A percentile compares a stretch with the other conserved stretches of the same genome.
Conservation (phyloP, 179 eudicot genomes). For the Beta macrorhiza region DNA sequence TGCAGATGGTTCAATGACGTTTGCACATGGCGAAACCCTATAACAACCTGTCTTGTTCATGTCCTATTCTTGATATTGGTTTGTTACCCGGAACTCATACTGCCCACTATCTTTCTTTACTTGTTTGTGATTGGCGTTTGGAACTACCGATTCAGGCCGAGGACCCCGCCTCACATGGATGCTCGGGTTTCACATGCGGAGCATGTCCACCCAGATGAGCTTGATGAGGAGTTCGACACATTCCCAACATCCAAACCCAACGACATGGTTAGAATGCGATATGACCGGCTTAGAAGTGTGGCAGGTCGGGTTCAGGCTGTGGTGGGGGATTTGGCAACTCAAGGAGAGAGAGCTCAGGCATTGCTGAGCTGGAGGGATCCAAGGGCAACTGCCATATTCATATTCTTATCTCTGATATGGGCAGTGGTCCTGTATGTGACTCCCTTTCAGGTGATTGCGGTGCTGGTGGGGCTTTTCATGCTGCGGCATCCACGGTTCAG, state of each 20-base stretch:
- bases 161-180: conserved; percentile 75
- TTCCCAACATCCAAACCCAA: conserved; percentile 69
- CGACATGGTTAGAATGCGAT: conserved; percentile 65
- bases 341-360: conserved; percentile 77
- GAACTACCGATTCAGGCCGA: conserved; percentile 67
- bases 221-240: conserved; percentile 85
- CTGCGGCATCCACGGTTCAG: conserved; percentile 85
- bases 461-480: conserved; percentile 64
- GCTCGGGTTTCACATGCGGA: conserved; percentile 81
- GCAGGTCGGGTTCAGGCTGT: conserved; percentile 77
- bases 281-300: conserved; percentile 70
- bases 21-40: conserved; percentile 68
- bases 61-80: conserved; percentile 61
- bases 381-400: conserved; percentile 78
- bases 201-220: conserved; percentile 62
- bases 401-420: conserved; percentile 60
- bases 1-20: conserved; percentile 60
- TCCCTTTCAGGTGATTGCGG: conserved; percentile 78
- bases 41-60: conserved; percentile 65
- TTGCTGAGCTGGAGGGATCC: conserved; percentile 92
- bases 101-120: conserved; percentile 71
- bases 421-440: conserved; percentile 88
- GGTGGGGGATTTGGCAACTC: conserved; percentile 81
- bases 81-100: conserved; percentile 66
- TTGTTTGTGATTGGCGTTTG: conserved; percentile 64